Base-by-base conservation (phyloP, 345 rosid species). In the Citrus reticulata region DNA sequence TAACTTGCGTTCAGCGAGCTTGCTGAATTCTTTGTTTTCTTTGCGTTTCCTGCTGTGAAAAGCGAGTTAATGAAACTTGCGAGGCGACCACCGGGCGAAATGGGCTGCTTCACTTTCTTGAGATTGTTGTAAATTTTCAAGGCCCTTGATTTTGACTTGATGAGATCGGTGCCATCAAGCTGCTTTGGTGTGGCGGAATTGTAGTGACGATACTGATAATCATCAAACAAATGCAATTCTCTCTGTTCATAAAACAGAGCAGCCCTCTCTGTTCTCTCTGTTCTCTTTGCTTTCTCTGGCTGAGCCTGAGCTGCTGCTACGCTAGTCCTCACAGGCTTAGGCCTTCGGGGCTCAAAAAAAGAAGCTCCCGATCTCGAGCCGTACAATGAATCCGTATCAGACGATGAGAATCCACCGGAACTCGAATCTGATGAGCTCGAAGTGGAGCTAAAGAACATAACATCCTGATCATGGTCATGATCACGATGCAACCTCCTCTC, bases 401-500 rank as follows among this genome's bases (percentile, higher is more conserved):
- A 94, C 30, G 97, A 90, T 1, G 98, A 95, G 85, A 94, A 90
- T 7, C 92, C 90, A 25, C 89, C 90, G 0, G 88, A 92, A 77
- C 89, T 93, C 3, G 96, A 90, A 76, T 92, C 97, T 2, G 96
- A 93, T 25, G 99, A 95, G 79, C 80, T 89, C 6, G 94, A 92
- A 4, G 86, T 82, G 37, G 97, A 93, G 83, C 97, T 88, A 46
- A 91, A 91, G 20, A 91, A 86, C 46, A 83, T 22, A 70, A 11
- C 87, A 80, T 87, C 94, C 11, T 76, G 91, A 74, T 91, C 90
- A 55, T 46, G 83, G 42, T 88, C 89, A 32, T 24, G 78, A 20
- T 83, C 83, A 27, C 22, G 72, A 74, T 63, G 84, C 17, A 78
- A 30, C 72, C 86, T 84, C 69, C 78, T 84, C 65, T 78, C 80